Evolutionary conservation across 2,329 filamentous ascomycete genomes (phyloP).

Genomic region (Xylariaceae sp.): DNA sequence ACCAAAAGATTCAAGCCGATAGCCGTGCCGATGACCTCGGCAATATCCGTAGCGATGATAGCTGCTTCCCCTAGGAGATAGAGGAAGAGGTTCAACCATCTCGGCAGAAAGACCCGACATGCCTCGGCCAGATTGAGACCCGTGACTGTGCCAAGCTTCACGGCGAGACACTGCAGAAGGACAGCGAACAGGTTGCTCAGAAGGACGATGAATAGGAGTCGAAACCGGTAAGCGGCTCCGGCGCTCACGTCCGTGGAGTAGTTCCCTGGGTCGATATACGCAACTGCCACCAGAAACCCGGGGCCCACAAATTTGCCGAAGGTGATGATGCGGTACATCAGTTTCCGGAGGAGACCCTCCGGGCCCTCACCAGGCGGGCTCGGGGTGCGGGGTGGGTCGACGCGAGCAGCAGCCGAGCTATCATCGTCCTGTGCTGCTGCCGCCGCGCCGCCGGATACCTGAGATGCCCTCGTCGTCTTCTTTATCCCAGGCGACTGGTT

Average conservation of each 20-base stretch:
- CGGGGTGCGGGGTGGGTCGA: slow-evolving; percentile 3
- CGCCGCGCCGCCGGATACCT: no score
- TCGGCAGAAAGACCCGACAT: slow-evolving; percentile 59
- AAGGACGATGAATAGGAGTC: slow-evolving; percentile 62
- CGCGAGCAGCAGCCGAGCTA: slow-evolving; percentile 10
- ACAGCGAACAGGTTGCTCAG: slow-evolving; percentile 67
- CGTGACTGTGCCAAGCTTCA: slow-evolving; percentile 65
- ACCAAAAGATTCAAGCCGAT: slow-evolving; percentile 64
- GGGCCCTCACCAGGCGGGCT: slow-evolving; percentile 12
- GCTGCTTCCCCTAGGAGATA: slow-evolving; percentile 61
- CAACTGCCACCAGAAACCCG: slow-evolving; percentile 59
- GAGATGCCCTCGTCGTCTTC: slow-evolving; percentile 7
- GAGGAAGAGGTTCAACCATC: slow-evolving; percentile 57
- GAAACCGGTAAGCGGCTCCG: slow-evolving; percentile 60
- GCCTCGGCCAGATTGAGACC: slow-evolving; percentile 62
- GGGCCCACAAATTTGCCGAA: slow-evolving; percentile 58
- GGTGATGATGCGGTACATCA: slow-evolving; percentile 35
- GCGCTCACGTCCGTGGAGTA: slow-evolving; percentile 67
- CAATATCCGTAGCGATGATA: slow-evolving; percentile 67
- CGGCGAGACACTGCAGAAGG: slow-evolving; percentile 61
- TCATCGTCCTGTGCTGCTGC: slow-evolving; percentile 11
- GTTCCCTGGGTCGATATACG: slow-evolving; percentile 60
- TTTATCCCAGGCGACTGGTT: slow-evolving; percentile 22
- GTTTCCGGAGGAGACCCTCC: slow-evolving; percentile 13
- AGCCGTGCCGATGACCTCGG: slow-evolving; percentile 66